These are phyloP conservation scores for Backusella psychrophila DNA, from an alignment of 192 early-diverging fungal species.

Conservation along the genomic window DNA sequence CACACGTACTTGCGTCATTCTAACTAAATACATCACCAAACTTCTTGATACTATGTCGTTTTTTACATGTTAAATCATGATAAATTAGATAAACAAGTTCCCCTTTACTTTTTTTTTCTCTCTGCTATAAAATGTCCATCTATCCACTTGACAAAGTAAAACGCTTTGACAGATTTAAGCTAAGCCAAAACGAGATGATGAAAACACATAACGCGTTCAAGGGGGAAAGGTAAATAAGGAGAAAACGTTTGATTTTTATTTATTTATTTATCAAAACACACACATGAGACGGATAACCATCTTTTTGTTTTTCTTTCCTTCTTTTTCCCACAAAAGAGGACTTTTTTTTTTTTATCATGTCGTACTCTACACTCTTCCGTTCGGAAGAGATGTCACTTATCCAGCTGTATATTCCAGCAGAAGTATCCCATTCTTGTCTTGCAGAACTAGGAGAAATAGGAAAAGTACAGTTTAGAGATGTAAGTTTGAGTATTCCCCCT, in stretches of 20 bases:
- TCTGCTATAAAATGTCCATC: not conserved
- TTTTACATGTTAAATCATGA: not conserved
- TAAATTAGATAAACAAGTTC: not conserved
- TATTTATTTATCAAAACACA: not conserved
- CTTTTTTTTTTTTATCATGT: conserved; percentile 28
- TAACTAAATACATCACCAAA: not conserved
- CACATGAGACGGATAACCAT: not conserved
- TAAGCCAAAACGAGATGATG: not conserved
- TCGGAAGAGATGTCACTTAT: conserved; percentile 95
- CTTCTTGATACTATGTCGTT: not conserved
- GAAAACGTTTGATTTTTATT: not conserved
- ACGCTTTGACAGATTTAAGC: not conserved
- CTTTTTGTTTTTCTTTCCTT: conserved; percentile 10
- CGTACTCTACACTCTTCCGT: conserved; percentile 66
- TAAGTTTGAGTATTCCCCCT: conserved; percentile 37
- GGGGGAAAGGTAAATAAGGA: not conserved
- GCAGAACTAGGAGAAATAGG: conserved; percentile 95
- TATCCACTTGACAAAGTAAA: not conserved
- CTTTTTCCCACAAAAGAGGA: not conserved
- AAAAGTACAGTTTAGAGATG: conserved; percentile 91
- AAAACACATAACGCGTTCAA: not conserved
- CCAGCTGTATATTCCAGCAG: conserved; percentile 93
- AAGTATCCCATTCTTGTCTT: conserved; percentile 89
- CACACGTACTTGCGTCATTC: not conserved
- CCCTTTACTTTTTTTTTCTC: not conserved